These are phyloP conservation scores for Candida maris DNA, from an alignment of 805 yeast genomes.

Conservation along the genomic window DNA sequence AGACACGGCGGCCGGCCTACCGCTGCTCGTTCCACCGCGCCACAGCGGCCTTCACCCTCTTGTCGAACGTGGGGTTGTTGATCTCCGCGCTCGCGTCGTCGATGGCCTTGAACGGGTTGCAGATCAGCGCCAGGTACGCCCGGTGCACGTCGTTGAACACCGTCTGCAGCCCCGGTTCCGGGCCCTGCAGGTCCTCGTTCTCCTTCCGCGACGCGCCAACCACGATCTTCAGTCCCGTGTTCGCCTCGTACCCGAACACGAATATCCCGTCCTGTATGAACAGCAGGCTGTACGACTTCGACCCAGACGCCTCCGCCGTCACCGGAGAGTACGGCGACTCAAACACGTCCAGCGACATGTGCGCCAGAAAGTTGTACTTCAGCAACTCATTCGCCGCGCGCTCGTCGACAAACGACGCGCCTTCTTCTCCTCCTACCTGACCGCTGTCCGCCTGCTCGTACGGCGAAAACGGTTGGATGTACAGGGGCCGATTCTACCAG, in stretches of 20 bases:
- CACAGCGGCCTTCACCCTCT: slow-evolving; percentile 24
- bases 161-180: slow-evolving; percentile 16
- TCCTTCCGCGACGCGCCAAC: slow-evolving; percentile 46
- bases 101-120: slow-evolving; percentile 57
- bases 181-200: slow-evolving; percentile 18
- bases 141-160: slow-evolving; percentile 45
- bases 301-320: slow-evolving; percentile 8
- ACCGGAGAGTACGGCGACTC: slow-evolving; percentile 40
- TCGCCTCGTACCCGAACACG: slow-evolving; percentile 67
- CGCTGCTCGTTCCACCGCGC: slow-evolving; percentile 20
- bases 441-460: slow-evolving; percentile 19
- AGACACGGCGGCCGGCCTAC: no score
- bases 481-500: slow-evolving; percentile 55
- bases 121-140: slow-evolving; percentile 50
- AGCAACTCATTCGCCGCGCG: slow-evolving; percentile 42
- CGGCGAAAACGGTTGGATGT: slow-evolving; percentile 51
- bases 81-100: slow-evolving; percentile 30
- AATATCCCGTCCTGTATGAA: slow-evolving; percentile 65
- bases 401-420: slow-evolving; percentile 24
- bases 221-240: slow-evolving; percentile 63
- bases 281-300: slow-evolving; percentile 41
- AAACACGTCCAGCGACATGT: slow-evolving; percentile 70
- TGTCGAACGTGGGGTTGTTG: slow-evolving; percentile 29
- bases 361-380: slow-evolving; percentile 68
- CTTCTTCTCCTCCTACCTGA: slow-evolving; percentile 11